Evolutionary conservation across 2,329 filamentous ascomycete species (phyloP).

Genomic region (Verticillium zaregamsianum): DNA sequence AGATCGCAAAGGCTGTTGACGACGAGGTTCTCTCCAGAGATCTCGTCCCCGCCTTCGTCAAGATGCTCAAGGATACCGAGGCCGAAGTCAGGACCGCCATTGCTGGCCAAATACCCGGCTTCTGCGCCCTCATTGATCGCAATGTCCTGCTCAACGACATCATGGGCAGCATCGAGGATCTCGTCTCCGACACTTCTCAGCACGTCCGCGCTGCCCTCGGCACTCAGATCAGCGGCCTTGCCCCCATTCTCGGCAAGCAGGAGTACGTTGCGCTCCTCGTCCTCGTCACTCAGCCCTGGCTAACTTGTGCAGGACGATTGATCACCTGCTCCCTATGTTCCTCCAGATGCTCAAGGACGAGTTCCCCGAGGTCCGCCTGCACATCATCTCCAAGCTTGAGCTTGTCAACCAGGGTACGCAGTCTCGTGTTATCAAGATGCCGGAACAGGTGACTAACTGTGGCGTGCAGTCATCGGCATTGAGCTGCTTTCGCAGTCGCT

Average conservation of each 20-base stretch:
- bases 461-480: constrained; percentile 80
- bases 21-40: constrained; percentile 94
- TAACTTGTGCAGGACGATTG: constrained; percentile 66
- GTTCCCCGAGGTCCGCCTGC: constrained; percentile 93
- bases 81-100: constrained; percentile 96
- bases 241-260: constrained; percentile 95
- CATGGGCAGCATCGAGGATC: constrained; percentile 92
- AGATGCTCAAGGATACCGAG: constrained; percentile 95
- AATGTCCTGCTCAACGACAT: constrained; percentile 89
- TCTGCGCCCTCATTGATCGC: constrained; percentile 85
- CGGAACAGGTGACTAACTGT: constrained; percentile 12
- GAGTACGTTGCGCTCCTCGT: constrained; percentile 58
- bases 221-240: constrained; percentile 94
- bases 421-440: not conserved
- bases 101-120: constrained; percentile 95
- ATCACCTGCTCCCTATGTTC: constrained; percentile 97
- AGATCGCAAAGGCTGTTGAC: constrained; percentile 98
- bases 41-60: constrained; percentile 93
- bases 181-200: constrained; percentile 93
- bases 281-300: not conserved
- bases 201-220: constrained; percentile 94
- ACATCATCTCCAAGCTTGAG: constrained; percentile 99
- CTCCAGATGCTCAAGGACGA: constrained; percentile 99
- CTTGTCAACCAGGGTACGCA: constrained; percentile 83
- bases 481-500: constrained; percentile 94